Percentiles rank a stretch among this genome's conserved stretches.
phyloP scores from a whole-genome alignment of 208 protist genomes.

The Angomonas desouzai region DNA sequence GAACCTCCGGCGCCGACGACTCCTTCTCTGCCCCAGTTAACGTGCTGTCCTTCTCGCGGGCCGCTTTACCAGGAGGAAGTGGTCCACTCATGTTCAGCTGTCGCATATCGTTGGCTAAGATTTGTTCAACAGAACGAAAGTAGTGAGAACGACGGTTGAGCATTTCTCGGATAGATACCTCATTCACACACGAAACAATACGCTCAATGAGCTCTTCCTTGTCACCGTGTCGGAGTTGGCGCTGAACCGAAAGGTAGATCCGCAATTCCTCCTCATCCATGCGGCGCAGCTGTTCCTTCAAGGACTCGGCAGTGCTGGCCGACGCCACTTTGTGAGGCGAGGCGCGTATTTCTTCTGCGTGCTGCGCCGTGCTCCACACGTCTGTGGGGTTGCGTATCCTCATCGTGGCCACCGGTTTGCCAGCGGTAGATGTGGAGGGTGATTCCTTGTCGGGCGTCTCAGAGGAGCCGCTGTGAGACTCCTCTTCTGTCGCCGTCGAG shows the following conservation, averaged over 20 bases:
- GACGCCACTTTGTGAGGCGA: slow-evolving; percentile 17
- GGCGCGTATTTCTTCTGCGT: slow-evolving; percentile 54
- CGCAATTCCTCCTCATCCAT: slow-evolving; percentile 88
- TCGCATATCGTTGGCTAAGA: slow-evolving; percentile 67
- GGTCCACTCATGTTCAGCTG: slow-evolving; percentile 28
- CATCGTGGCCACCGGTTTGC: slow-evolving; percentile 49
- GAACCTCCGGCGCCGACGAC: slow-evolving; percentile 46
- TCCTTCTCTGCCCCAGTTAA: slow-evolving; percentile 40
- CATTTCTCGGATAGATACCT: slow-evolving; percentile 68
- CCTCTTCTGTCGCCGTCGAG: neutral
- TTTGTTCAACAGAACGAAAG: slow-evolving; percentile 77
- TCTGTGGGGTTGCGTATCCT: slow-evolving; percentile 80
- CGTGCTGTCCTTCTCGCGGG: slow-evolving; percentile 33
- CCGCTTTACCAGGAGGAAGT: neutral
- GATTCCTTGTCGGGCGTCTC: neutral
- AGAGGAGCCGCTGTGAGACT: neutral
- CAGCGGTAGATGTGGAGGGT: too few relatives aligned
- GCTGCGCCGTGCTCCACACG: slow-evolving; percentile 64
- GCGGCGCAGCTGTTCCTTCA: slow-evolving; percentile 35
- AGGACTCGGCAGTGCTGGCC: slow-evolving; percentile 27
- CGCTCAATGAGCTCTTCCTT: slow-evolving; percentile 69
- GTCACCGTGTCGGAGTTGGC: slow-evolving; percentile 80
- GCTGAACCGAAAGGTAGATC: slow-evolving; percentile 81
- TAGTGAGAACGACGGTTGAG: slow-evolving; percentile 74
- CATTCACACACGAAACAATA: slow-evolving; percentile 52